phyloP scores from a whole-genome alignment of 75 land plant genomes.

The Cunninghamia lanceolata region DNA sequence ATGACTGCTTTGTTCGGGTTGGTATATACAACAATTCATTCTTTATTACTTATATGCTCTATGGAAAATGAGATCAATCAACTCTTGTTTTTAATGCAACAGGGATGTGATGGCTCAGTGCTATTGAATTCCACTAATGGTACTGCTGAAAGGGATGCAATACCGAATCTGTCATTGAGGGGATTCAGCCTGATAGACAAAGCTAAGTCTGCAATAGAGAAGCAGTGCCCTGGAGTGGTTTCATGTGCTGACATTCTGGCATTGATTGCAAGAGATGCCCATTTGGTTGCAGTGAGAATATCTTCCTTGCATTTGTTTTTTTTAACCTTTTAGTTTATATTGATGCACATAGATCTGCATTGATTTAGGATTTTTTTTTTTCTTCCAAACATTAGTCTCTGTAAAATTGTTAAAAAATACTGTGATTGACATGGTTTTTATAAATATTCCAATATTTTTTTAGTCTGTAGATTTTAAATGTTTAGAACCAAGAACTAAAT shows the following conservation, averaged over 20 bases:
- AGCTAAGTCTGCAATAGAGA: slow-evolving; percentile 23
- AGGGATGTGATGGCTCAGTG: slow-evolving; percentile 17
- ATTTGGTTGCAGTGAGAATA: neutral
- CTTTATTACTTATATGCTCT: neutral
- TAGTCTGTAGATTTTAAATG: no score
- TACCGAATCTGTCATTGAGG: slow-evolving; percentile 17
- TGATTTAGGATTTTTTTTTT: slow-evolving; percentile 30
- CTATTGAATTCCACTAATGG: slow-evolving; percentile 16
- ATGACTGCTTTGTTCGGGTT: slow-evolving; percentile 69
- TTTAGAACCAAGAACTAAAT: no score
- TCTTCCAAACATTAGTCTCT: no score
- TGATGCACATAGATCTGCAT: slow-evolving; percentile 40
- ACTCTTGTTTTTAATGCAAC: neutral
- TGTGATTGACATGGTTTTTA: no score
- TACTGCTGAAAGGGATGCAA: slow-evolving; percentile 19
- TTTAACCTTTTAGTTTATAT: neutral
- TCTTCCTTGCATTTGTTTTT: neutral
- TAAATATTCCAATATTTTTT: no score
- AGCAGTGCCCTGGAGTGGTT: slow-evolving; percentile 23
- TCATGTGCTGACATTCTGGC: slow-evolving; percentile 40
- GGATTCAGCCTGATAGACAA: slow-evolving; percentile 29
- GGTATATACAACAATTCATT: neutral
- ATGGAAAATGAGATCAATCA: no score
- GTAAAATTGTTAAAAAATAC: no score
- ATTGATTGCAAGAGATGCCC: slow-evolving; percentile 28